Evolutionary conservation across 371 early-diverging fungal species (phyloP), one percentile per base, ranked within the genome.

Genomic region (Haplosporangium sp.): DNA sequence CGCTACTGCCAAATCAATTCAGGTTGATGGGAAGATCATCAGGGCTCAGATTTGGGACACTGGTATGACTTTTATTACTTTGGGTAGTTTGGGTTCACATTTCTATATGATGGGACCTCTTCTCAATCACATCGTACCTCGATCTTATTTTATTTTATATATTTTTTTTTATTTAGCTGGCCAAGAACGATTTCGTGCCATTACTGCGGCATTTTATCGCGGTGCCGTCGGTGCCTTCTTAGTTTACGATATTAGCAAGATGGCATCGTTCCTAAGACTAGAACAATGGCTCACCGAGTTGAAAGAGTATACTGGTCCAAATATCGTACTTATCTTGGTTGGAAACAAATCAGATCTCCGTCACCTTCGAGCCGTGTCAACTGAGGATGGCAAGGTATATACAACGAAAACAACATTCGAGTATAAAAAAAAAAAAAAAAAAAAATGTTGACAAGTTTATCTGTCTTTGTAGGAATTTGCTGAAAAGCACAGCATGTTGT

Each of bases 41-140:
- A 94, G 93, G 76, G 89, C 94, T 37, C 95, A 95, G 75, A 90
- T 96, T 48, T 96, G 96, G 96, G 96, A 95, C 77, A 95, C 95
- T 19, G 94, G 86, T 67, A 67, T 27, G 27, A 27, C 27, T 27
- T 27, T 27, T 27, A 27, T 27, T 27, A 27, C 1, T 27, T 27
- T 27, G 27, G 27, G 27, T 27, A 27, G 27, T 27, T 27, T 27
- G 27, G 27, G 27, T 27, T 27, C 27, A 27, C 1, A 27, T 27
- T 27, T 27, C 27, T 1, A 27, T 27, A 27, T 27, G 27, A 27
- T 27, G 27, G 1, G 27, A 27, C 27, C 27, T 27, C 1, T 27
- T 27, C 27, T 27, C 27, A 27, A 27, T 27, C 27, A 27, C 27
- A 27, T 27, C 27, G 27, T 27, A 27, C 27, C 27, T 27, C 27